Conservation (phyloP, 2,329 filamentous ascomycete genomes). For the Microcera coccophila region DNA sequence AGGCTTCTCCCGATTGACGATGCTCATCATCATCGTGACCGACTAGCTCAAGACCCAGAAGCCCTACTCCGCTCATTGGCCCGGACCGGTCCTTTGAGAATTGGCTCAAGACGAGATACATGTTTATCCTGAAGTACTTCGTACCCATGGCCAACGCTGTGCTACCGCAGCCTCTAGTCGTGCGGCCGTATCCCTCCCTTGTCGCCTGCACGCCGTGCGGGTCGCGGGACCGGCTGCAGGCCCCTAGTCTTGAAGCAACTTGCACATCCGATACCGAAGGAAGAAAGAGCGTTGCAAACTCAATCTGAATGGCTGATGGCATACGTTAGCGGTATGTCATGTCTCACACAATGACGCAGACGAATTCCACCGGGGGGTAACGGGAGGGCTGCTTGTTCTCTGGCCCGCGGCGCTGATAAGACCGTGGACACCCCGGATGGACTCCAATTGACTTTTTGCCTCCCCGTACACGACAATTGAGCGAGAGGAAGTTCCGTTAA, state of each 20-base stretch:
- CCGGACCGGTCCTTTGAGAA: slow-evolving; percentile 1
- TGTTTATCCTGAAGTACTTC: slow-evolving; percentile 18
- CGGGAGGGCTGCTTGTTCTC: slow-evolving; percentile 1
- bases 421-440: no score
- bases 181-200: slow-evolving; percentile 16
- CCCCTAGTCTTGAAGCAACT: not conserved
- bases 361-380: slow-evolving; percentile 2
- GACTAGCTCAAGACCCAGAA: not conserved
- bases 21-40: not conserved
- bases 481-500: slow-evolving; percentile 7
- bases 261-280: not conserved
- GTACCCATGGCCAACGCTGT: slow-evolving; percentile 8
- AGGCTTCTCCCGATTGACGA: not conserved
- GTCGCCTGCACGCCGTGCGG: slow-evolving; percentile 8
- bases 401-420: no score
- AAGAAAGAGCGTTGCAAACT: not conserved
- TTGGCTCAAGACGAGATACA: slow-evolving; percentile 8
- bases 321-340: slow-evolving; percentile 16
- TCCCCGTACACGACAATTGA: not conserved
- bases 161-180: slow-evolving; percentile 14
- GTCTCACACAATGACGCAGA: slow-evolving; percentile 17
- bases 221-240: slow-evolving; percentile 2
- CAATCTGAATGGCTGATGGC: slow-evolving; percentile 2
- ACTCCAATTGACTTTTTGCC: slow-evolving; percentile 1
- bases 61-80: slow-evolving; percentile 7